phyloP scores from a whole-genome alignment of 2,329 filamentous ascomycete genomes.

The Pseudogymnoascus destructans region DNA sequence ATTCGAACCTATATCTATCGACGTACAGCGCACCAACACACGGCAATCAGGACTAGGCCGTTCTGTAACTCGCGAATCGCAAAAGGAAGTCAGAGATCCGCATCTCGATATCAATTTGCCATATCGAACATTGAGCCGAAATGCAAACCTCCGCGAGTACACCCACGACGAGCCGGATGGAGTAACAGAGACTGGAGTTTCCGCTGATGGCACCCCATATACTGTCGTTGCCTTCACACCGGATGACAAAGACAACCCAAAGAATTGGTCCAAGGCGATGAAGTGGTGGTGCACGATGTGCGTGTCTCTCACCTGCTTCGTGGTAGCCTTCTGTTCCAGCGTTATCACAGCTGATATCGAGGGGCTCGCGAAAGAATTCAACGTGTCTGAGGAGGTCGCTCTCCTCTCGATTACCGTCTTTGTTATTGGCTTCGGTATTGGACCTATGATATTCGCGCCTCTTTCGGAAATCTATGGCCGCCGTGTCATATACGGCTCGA shows the following conservation, averaged over 20 bases:
- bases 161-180: conserved; percentile 47
- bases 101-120: conserved; percentile 42
- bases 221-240: conserved; percentile 59
- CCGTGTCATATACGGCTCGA: conserved; percentile 47
- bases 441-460: conserved; percentile 69
- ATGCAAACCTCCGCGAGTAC: conserved; percentile 55
- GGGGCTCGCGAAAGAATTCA: conserved; percentile 50
- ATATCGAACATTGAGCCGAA: conserved; percentile 46
- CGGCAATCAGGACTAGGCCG: background rate
- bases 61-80: background rate
- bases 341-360: conserved; percentile 66
- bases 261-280: conserved; percentile 67
- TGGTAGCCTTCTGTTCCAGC: conserved; percentile 50
- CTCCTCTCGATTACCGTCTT: conserved; percentile 63
- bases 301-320: conserved; percentile 63
- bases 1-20: background rate
- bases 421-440: conserved; percentile 69
- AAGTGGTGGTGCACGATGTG: conserved; percentile 85
- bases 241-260: conserved; percentile 64
- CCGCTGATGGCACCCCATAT: conserved; percentile 28
- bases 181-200: conserved; percentile 34
- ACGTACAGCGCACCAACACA: conserved; percentile 5
- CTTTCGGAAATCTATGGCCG: conserved; percentile 64
- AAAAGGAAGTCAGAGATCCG: conserved; percentile 2
- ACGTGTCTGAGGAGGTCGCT: conserved; percentile 58